Evolutionary conservation across 306 rosid species (phyloP), one percentile per base, ranked within the genome.

Genomic region (Cucumis melo): DNA sequence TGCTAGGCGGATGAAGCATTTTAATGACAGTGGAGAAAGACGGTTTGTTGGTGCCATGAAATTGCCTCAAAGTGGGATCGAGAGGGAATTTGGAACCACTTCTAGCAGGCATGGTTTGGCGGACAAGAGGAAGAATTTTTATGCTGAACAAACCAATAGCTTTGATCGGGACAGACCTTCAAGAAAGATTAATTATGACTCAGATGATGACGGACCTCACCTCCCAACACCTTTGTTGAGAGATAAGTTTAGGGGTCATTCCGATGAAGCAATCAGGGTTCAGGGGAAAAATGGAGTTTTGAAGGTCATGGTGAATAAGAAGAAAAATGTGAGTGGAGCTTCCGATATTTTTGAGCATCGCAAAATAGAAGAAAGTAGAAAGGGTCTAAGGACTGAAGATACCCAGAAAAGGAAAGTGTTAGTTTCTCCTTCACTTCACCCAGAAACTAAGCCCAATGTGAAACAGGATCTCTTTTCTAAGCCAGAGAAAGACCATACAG

Each of bases 241-340:
- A 84, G 92, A 87, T 55, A 90, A 87, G 84, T 86, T 90, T 34
- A 63, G 32, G 38, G 81, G 83, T 71, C 86, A 80, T 78, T 78
- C 93, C 3, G 92, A 89, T 51, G 90, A 88, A 76, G 79, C 96
- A 81, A 92, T 94, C 60, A 86, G 97, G 87, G 86, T 92, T 82
- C 99, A 94, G 87, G 99, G 99, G 48, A 90, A 89, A 82, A 94
- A 87, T 88, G 99, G 99, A 60, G 99, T 94, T 79, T 79, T 94
- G 79, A 94, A 90, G 90, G 99, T 92, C 58, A 87, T 89, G 96
- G 89, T 90, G 78, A 90, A 90, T 75, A 90, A 87, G 85, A 91
- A 85, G 68, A 87, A 83, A 78, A 86, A 73, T 84, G 68, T 82
- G 74, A 78, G 84, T 73, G 86, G 83, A 55, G 71, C 87, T 58